These are phyloP conservation scores for Bonnemaisonia californica DNA, from an alignment of 31 red algal species.

Conservation along the genomic window DNA sequence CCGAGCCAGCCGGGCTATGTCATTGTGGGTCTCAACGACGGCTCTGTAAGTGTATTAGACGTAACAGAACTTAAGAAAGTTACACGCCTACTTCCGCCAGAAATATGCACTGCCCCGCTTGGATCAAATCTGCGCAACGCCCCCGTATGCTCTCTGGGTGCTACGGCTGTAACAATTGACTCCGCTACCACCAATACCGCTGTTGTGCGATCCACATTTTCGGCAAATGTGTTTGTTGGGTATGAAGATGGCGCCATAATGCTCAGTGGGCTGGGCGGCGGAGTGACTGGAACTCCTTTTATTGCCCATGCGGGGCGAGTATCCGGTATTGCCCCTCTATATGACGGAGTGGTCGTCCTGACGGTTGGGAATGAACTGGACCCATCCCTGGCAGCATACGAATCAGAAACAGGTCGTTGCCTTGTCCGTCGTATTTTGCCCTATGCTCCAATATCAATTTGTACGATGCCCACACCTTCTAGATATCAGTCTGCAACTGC, in stretches of 20 bases:
- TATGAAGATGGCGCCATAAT: slow-evolving; percentile 38
- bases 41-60: slow-evolving; percentile 9
- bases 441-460: slow-evolving; percentile 43
- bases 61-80: neutral
- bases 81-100: slow-evolving; percentile 4
- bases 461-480: slow-evolving; percentile 8
- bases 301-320: slow-evolving; percentile 54
- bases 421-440: slow-evolving; percentile 56
- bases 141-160: slow-evolving; percentile 1
- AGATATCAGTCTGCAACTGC: neutral
- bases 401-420: slow-evolving; percentile 50
- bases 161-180: neutral
- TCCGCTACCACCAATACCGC: neutral
- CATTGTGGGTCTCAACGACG: slow-evolving; percentile 11
- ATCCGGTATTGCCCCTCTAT: slow-evolving; percentile 42
- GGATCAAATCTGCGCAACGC: slow-evolving; percentile 4
- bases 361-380: slow-evolving; percentile 61
- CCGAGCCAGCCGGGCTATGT: neutral
- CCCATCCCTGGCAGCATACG: slow-evolving; percentile 44
- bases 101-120: slow-evolving; percentile 8
- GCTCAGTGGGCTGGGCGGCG: neutral
- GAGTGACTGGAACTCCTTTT: slow-evolving; percentile 23
- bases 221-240: neutral
- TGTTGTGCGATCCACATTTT: neutral
- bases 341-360: slow-evolving; percentile 42